Evolutionary conservation across 2,329 filamentous ascomycete species (phyloP), one percentile per base, ranked within the genome.

Genomic region (Microcyclospora pomicola): DNA sequence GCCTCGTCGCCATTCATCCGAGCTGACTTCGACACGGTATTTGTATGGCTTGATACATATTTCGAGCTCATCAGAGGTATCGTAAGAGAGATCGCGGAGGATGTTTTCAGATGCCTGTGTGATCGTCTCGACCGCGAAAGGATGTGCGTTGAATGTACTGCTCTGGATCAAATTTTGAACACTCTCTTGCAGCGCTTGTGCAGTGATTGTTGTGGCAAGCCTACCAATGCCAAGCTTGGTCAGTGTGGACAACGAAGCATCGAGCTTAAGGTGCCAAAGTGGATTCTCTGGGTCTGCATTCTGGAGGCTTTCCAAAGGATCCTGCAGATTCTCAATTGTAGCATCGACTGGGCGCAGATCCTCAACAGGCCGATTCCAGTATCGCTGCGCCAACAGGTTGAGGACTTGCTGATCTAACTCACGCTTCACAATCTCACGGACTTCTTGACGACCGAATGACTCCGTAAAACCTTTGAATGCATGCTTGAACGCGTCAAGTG

Each of bases 41-140:
- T 98, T 98, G 68, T 88, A 98, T 0, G 92, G 91, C 61, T 98
- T 98, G 62, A 98, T 92, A 57, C 88, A 98, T 56, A 96, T 96
- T 60, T 98, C 91, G 1, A 98, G 83, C 62, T 96, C 91, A 53
- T 98, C 92, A 45, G 83, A 91, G 1, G 92, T 98, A 61, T 88
- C 91, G 63, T 95, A 96, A 46, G 93, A 94, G 11, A 88, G 73
- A 53, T 98, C 91, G 47, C 91, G 91, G 10, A 98, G 65, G 37
- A 98, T 96, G 16, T 77, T 81, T 0, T 84, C 82, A 1, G 86
- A 85, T 1, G 91, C 87, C 50, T 95, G 86, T 9, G 77, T 82
- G 47, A 98, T 96, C n/a, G 85, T 83, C 59, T 91, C 78, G 28
- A 84, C 80, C 9, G 91, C 91, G 51, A 91, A 94, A 0, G 92